phyloP scores from a whole-genome alignment of 2,329 filamentous ascomycete species.

The Pestalotiopsis sp. region DNA sequence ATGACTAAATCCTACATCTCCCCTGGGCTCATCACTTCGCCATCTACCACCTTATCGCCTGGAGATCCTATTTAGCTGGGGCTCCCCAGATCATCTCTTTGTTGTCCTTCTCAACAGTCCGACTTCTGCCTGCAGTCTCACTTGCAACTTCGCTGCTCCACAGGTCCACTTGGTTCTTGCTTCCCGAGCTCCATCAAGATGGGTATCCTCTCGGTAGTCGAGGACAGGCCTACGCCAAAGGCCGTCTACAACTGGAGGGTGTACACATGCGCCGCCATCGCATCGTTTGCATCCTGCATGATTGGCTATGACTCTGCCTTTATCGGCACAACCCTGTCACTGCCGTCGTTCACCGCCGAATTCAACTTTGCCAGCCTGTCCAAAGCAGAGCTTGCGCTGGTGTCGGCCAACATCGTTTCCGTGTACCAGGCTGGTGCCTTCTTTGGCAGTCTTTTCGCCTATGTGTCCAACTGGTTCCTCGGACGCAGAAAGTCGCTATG shows the following conservation, averaged over 20 bases:
- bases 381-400: conserved; percentile 52
- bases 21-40: conserved; percentile 6
- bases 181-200: conserved; percentile 29
- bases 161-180: not conserved
- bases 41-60: not conserved
- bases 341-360: conserved; percentile 70
- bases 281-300: conserved; percentile 59
- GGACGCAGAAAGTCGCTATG: conserved; percentile 69
- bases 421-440: conserved; percentile 84
- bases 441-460: conserved; percentile 76
- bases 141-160: not conserved
- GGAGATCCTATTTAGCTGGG: not conserved
- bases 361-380: conserved; percentile 63
- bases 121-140: not conserved
- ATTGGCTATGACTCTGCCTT: conserved; percentile 73
- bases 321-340: conserved; percentile 75
- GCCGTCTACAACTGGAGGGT: conserved; percentile 65
- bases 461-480: conserved; percentile 66
- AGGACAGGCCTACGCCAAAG: conserved; percentile 60
- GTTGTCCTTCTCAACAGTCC: not conserved
- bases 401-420: conserved; percentile 78
- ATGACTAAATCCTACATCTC: not conserved
- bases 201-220: conserved; percentile 53
- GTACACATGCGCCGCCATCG: conserved; percentile 55
- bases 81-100: not conserved